These are phyloP conservation scores for Rachicladosporium sp. DNA, from an alignment of 2,329 filamentous ascomycete species.

Conservation along the genomic window DNA sequence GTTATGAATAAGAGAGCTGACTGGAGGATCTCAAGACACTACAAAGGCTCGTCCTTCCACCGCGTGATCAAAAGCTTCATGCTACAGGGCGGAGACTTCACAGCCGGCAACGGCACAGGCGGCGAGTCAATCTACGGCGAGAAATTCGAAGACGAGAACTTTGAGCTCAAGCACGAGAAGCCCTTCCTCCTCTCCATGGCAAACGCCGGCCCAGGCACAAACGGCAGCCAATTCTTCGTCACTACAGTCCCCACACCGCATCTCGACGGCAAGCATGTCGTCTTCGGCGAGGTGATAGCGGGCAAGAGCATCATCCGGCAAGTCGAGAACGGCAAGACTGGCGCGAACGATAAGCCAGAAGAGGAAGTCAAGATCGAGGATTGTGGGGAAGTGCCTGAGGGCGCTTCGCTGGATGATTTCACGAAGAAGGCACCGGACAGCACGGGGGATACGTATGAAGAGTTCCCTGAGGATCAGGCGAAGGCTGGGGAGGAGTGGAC, in stretches of 20 bases:
- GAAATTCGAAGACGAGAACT: conserved; percentile 97
- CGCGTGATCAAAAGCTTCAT: conserved; percentile 98
- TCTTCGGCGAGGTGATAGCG: conserved; percentile 86
- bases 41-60: conserved; percentile 87
- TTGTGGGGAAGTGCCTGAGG: conserved; percentile 71
- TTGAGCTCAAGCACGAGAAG: conserved; percentile 78
- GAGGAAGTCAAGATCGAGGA: conserved; percentile 62
- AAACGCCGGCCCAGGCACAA: conserved; percentile 88
- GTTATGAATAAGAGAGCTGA: too few species aligned
- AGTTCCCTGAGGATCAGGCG: conserved; percentile 78
- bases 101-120: conserved; percentile 82
- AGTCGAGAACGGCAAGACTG: conserved; percentile 72
- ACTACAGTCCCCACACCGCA: conserved; percentile 93
- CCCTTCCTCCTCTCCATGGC: conserved; percentile 96
- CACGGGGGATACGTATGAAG: conserved; percentile 85
- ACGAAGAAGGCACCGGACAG: conserved; percentile 60
- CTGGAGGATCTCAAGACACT: conserved; percentile 38
- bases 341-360: conserved; percentile 63
- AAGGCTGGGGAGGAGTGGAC: conserved; percentile 44
- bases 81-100: conserved; percentile 98
- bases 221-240: conserved; percentile 96
- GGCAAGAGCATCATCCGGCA: conserved; percentile 85
- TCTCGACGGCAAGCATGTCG: conserved; percentile 91
- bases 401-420: conserved; percentile 53
- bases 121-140: conserved; percentile 95